Conservation (phyloP, 352 stramenopile genomes). For the Globisporangium recalcitrans region DNA sequence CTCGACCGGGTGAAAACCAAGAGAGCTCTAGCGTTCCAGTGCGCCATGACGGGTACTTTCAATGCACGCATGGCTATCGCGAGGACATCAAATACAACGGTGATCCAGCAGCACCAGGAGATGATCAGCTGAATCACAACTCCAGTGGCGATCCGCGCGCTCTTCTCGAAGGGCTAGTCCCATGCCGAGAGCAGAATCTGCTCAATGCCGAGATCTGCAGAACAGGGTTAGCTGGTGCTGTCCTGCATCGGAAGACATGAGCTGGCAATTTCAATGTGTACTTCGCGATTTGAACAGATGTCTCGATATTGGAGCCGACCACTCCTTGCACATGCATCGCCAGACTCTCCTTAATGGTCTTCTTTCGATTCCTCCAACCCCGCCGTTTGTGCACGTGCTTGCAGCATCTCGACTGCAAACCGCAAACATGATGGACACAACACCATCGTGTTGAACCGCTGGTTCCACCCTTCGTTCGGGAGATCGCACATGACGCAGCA, state of each 20-base stretch:
- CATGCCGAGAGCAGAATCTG: constrained; percentile 21
- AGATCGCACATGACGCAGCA: constrained; percentile 35
- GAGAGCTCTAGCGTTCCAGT: constrained; percentile 13
- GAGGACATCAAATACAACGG: not conserved
- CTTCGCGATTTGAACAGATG: not conserved
- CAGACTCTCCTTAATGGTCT: not conserved
- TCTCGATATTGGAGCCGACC: not conserved
- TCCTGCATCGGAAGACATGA: constrained; percentile 4
- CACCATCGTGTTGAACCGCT: constrained; percentile 50
- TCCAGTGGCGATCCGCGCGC: not conserved
- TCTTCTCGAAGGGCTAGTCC: constrained; percentile 14
- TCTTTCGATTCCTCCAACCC: constrained; percentile 10
- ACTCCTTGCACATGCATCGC: not conserved
- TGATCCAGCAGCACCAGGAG: not conserved
- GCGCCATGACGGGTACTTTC: constrained; percentile 53
- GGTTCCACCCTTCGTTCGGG: constrained; percentile 36
- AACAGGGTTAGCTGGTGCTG: not conserved
- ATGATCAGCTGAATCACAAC: not conserved
- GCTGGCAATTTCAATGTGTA: not conserved
- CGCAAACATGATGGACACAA: constrained; percentile 41
- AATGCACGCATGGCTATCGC: constrained; percentile 23
- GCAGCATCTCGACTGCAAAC: constrained; percentile 19
- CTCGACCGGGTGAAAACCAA: not conserved
- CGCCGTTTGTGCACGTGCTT: not conserved
- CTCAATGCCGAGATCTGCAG: constrained; percentile 20